Percentiles rank a stretch among this genome's conserved stretches.
phyloP scores from a whole-genome alignment of 768 basidiomycete genomes.

The Psilocybe subaeruginosa region DNA sequence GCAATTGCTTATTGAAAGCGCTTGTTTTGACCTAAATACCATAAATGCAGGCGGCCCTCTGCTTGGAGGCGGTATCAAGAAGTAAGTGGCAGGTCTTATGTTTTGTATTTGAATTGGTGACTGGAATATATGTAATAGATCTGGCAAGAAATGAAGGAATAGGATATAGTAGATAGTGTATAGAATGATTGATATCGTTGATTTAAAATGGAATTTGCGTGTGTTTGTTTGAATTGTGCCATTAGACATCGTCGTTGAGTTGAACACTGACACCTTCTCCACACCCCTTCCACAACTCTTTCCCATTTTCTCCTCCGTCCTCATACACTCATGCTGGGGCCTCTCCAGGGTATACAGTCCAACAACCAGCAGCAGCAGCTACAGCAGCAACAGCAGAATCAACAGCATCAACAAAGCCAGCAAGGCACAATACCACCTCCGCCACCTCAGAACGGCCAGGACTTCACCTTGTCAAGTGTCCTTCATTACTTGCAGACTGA shows the following conservation, averaged over 20 bases:
- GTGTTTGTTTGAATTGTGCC: slow-evolving; percentile 36
- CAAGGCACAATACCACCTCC: slow-evolving; percentile 66
- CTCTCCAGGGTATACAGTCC: slow-evolving; percentile 65
- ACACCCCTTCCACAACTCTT: slow-evolving; percentile 19
- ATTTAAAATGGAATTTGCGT: slow-evolving; percentile 34
- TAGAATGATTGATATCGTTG: slow-evolving; percentile 11
- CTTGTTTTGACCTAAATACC: slow-evolving; percentile 9
- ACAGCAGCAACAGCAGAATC: slow-evolving; percentile 62
- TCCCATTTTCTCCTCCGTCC: slow-evolving; percentile 14
- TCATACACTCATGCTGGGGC: slow-evolving; percentile 65
- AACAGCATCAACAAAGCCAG: slow-evolving; percentile 52
- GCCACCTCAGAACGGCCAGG: slow-evolving; percentile 85
- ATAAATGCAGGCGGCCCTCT: slow-evolving; percentile 62
- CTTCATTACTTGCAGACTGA: slow-evolving; percentile 98
- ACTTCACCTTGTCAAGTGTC: slow-evolving; percentile 91
- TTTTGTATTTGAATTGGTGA: background rate
- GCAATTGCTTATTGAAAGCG: background rate
- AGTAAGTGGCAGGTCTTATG: slow-evolving; percentile 52
- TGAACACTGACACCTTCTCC: slow-evolving; percentile 18
- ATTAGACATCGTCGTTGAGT: background rate
- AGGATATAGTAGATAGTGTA: background rate
- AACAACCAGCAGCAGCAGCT: slow-evolving; percentile 64
- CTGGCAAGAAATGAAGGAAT: slow-evolving; percentile 65
- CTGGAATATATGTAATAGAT: slow-evolving; percentile 41
- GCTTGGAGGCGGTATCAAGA: slow-evolving; percentile 81